Evolutionary conservation across 202 grass and related monocot genomes (phyloP), one percentile per base, ranked within the genome.

Genomic region (Panicum virgatum): DNA sequence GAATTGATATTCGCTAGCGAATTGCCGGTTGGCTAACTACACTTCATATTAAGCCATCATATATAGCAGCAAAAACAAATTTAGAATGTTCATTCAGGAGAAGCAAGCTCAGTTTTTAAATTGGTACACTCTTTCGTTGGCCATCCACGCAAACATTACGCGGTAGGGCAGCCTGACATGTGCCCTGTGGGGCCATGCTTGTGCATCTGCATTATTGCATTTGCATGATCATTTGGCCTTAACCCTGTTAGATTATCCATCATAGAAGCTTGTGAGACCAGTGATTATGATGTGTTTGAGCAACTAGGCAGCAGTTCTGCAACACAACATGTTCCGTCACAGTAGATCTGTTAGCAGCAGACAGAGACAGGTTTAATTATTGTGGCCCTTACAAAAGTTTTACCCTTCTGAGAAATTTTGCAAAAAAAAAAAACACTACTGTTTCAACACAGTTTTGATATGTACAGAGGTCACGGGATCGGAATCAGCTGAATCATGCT

Each of bases 291-390:
- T 19, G 75, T 72, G 36, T 72, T 30, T 29, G 54, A 78, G 64
- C 27, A 60, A 26, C 76, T 36, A 86, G 62, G 29, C 29, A 42
- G 25, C 48, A 39, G 30, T 34, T 70, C 19, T 78, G 65, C 69
- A 11, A 62, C 20, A 54, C 26, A 30, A 14, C 86, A 88, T 83
- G 86, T 79, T 88, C 80, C 37, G 23, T 12, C 74, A 88, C 80
- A 88, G 86, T 83, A 58, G 47, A 59, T 83, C 74, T 50, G 80
- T 79, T 88, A 79, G 75, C 57, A 38, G 80, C 65, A 39, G 73
- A 87, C 80, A 44, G 5, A 39, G 73, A 87, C 80, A 44, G 7
- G 20, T 12, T 39, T 60, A 13, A 9, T 40, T 14, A 36, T n/a
- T 23, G 36, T 67, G 45, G 80, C 47, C 86, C 86, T 78, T 66